Conservation (phyloP, 768 basidiomycete genomes). For the Crassisporium funariophilum region DNA sequence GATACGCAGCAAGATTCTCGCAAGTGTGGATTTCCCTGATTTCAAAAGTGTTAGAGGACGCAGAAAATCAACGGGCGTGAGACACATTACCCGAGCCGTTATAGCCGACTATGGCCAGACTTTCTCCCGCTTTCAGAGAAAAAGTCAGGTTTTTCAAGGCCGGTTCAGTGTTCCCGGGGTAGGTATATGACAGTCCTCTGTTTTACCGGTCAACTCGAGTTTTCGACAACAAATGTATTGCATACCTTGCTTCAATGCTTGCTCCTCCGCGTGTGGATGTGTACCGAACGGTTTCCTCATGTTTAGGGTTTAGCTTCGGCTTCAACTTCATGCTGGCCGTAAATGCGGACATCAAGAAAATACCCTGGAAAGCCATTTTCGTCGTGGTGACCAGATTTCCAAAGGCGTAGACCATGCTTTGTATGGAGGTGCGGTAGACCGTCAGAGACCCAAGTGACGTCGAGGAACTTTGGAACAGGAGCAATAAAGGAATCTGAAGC, state of each 20-base stretch:
- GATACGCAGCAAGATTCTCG: slow-evolving; percentile 79
- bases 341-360: slow-evolving; percentile 88
- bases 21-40: slow-evolving; percentile 84
- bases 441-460: slow-evolving; percentile 81
- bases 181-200: slow-evolving; percentile 64
- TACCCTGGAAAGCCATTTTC: slow-evolving; percentile 79
- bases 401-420: slow-evolving; percentile 67
- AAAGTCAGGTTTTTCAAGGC: slow-evolving; percentile 73
- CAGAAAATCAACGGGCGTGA: slow-evolving; percentile 10
- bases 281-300: slow-evolving; percentile 54
- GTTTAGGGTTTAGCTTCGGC: slow-evolving; percentile 64
- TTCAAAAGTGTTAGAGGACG: slow-evolving; percentile 13
- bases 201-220: slow-evolving; percentile 8
- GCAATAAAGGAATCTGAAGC: slow-evolving; percentile 68
- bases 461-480: slow-evolving; percentile 71
- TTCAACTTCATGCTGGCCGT: slow-evolving; percentile 73
- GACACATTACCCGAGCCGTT: slow-evolving; percentile 71
- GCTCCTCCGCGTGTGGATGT: slow-evolving; percentile 55
- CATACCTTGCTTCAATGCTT: slow-evolving; percentile 70
- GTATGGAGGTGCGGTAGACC: slow-evolving; percentile 77
- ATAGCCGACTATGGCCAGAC: slow-evolving; percentile 82
- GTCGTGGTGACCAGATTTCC: slow-evolving; percentile 62
- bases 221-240: slow-evolving; percentile 1
- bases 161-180: slow-evolving; percentile 72
- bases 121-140: slow-evolving; percentile 72